Evolutionary conservation across 306 rosid genomes (phyloP).

Genomic region (Prinsepia uniflora): DNA sequence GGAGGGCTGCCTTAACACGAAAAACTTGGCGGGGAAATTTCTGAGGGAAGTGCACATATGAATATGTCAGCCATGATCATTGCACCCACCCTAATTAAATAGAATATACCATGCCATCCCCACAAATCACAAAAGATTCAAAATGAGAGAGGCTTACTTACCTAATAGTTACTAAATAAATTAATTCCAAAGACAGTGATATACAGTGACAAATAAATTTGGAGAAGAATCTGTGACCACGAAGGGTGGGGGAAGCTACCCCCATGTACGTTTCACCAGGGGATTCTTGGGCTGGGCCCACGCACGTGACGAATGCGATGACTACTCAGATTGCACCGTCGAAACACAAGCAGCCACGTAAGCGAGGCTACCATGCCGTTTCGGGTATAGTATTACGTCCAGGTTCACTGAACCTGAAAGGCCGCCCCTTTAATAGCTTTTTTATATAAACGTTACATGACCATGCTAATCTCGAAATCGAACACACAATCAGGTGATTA

Average conservation of each 20-base stretch:
- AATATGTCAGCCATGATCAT: neutral
- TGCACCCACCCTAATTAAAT: neutral
- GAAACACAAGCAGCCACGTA: slow-evolving; percentile 22
- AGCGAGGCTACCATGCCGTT: fast-evolving
- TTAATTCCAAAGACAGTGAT: too few relatives aligned
- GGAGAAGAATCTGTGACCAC: neutral
- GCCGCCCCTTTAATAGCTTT: slow-evolving; percentile 17
- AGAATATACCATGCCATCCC: too few relatives aligned
- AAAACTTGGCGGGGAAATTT: too few relatives aligned
- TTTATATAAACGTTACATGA: slow-evolving; percentile 13
- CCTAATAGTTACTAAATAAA: too few relatives aligned
- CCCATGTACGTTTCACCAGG: neutral
- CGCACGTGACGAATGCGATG: slow-evolving; percentile 16
- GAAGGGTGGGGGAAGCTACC: fast-evolving
- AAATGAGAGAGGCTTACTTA: too few relatives aligned
- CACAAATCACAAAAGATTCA: too few relatives aligned
- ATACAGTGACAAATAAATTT: too few relatives aligned
- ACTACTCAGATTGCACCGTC: neutral
- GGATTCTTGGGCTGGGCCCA: neutral
- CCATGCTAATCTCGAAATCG: neutral
- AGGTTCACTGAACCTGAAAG: slow-evolving; percentile 46
- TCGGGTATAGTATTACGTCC: slow-evolving; percentile 22
- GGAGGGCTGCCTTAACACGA: too few relatives aligned
- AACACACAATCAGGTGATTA: neutral
- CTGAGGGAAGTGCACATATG: too few relatives aligned